phyloP scores from a whole-genome alignment of 495 filamentous ascomycete species.

The Neurospora sp. region DNA sequence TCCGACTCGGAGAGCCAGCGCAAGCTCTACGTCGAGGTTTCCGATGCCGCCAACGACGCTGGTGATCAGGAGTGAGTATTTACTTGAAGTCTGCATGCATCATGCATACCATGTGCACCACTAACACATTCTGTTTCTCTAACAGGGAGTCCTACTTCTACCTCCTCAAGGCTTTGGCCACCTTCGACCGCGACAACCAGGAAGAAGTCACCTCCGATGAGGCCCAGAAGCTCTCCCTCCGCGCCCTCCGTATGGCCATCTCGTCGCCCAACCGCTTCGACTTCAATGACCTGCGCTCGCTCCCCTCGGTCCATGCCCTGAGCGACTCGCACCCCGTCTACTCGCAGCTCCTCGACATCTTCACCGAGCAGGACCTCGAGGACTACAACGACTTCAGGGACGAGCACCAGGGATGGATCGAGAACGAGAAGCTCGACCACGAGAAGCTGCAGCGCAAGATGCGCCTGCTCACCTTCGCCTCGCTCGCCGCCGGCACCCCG shows the following conservation, averaged over 20 bases:
- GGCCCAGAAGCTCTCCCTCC: slow-evolving; percentile 71
- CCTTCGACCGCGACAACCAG: slow-evolving; percentile 56
- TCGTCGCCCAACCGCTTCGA: slow-evolving; percentile 69
- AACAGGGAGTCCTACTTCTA: slow-evolving; percentile 64
- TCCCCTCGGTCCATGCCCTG: slow-evolving; percentile 79
- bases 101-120: background rate
- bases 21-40: slow-evolving; percentile 67
- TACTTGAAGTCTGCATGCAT: background rate
- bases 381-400: slow-evolving; percentile 91
- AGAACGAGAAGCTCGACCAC: slow-evolving; percentile 56
- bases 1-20: slow-evolving; percentile 69
- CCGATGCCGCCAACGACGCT: slow-evolving; percentile 64
- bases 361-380: slow-evolving; percentile 83
- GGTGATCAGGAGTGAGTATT: slow-evolving; percentile 58
- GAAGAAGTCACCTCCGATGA: slow-evolving; percentile 53
- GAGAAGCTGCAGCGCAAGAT: slow-evolving; percentile 72
- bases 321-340: slow-evolving; percentile 69
- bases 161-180: slow-evolving; percentile 72
- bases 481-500: slow-evolving; percentile 69
- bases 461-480: slow-evolving; percentile 86
- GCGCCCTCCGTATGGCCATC: slow-evolving; percentile 75
- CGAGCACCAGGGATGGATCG: slow-evolving; percentile 69
- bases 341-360: slow-evolving; percentile 88
- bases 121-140: slow-evolving; percentile 7
- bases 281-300: slow-evolving; percentile 83